These are phyloP conservation scores for Salix purpurea DNA, from an alignment of 345 rosid species.

Conservation along the genomic window DNA sequence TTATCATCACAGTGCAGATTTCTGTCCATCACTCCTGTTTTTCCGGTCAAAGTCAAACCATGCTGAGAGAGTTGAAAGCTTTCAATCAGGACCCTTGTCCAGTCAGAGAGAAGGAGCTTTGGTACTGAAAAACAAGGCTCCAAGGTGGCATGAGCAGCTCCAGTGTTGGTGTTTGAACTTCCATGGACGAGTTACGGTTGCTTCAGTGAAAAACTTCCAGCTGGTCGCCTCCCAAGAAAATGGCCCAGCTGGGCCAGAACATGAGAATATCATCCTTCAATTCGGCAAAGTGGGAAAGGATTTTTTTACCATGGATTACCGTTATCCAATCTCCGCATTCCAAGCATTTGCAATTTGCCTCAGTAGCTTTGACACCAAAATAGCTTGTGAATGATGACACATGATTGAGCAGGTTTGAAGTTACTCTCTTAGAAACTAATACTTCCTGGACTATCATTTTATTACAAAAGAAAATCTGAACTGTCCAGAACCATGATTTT, in stretches of 20 bases:
- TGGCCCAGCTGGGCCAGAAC: slow-evolving; percentile 18
- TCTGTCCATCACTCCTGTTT: slow-evolving; percentile 18
- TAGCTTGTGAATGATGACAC: slow-evolving; percentile 26
- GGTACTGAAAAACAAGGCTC: slow-evolving; percentile 25
- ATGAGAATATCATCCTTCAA: slow-evolving; percentile 29
- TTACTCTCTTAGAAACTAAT: neutral
- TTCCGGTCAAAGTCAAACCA: slow-evolving; percentile 25
- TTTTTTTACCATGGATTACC: slow-evolving; percentile 30
- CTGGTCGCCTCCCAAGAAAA: slow-evolving; percentile 25
- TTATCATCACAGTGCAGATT: slow-evolving; percentile 17
- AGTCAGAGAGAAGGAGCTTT: slow-evolving; percentile 21
- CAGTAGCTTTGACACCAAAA: slow-evolving; percentile 31
- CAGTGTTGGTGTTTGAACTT: slow-evolving; percentile 35
- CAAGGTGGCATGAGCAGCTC: slow-evolving; percentile 35
- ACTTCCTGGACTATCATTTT: neutral
- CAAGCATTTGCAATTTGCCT: slow-evolving; percentile 34
- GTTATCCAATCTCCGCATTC: slow-evolving; percentile 27
- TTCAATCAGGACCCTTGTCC: slow-evolving; percentile 14
- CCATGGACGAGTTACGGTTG: slow-evolving; percentile 32
- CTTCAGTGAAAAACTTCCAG: slow-evolving; percentile 34
- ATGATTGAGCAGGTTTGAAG: slow-evolving; percentile 20
- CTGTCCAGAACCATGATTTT: neutral
- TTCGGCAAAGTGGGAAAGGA: slow-evolving; percentile 34
- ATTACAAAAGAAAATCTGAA: neutral
- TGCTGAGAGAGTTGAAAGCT: slow-evolving; percentile 5